phyloP scores from a whole-genome alignment of 352 stramenopile species.

The Lagenidium giganteum region DNA sequence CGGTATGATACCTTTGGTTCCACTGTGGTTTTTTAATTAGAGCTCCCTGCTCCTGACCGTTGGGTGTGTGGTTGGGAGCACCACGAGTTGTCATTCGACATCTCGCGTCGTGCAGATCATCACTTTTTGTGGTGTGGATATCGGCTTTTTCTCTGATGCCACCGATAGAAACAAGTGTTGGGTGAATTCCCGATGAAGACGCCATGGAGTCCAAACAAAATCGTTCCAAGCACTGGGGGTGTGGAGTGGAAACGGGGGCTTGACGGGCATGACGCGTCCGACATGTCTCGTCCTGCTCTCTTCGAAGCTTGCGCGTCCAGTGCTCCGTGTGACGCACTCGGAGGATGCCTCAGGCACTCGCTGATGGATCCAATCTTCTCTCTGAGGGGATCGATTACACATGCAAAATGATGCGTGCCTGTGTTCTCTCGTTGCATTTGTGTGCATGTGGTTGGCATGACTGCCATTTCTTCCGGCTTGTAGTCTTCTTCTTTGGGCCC shows the following conservation, averaged over 20 bases:
- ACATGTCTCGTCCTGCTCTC: constrained; percentile 36
- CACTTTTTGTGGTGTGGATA: too few species aligned
- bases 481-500: constrained; percentile 20
- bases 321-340: constrained; percentile 19
- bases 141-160: too few species aligned
- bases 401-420: constrained; percentile 1
- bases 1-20: too few species aligned
- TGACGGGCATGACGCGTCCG: not conserved
- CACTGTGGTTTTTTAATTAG: too few species aligned
- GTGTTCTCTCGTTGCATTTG: constrained; percentile 9
- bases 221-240: constrained; percentile 24
- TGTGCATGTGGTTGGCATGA: constrained; percentile 17
- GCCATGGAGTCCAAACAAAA: constrained; percentile 8
- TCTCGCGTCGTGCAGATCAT: too few species aligned
- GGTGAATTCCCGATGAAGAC: constrained; percentile 18
- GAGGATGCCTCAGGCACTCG: constrained; percentile 66
- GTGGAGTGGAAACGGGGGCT: not conserved
- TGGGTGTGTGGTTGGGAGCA: too few species aligned
- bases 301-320: too few species aligned
- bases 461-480: constrained; percentile 15
- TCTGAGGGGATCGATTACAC: constrained; percentile 37
- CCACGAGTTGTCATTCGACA: too few species aligned
- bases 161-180: too few species aligned
- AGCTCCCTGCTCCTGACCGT: too few species aligned
- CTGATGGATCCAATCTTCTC: constrained; percentile 79